These are phyloP conservation scores for Dianthus caryophyllus DNA, from an alignment of 148 eudicot genomes.

Conservation along the genomic window DNA sequence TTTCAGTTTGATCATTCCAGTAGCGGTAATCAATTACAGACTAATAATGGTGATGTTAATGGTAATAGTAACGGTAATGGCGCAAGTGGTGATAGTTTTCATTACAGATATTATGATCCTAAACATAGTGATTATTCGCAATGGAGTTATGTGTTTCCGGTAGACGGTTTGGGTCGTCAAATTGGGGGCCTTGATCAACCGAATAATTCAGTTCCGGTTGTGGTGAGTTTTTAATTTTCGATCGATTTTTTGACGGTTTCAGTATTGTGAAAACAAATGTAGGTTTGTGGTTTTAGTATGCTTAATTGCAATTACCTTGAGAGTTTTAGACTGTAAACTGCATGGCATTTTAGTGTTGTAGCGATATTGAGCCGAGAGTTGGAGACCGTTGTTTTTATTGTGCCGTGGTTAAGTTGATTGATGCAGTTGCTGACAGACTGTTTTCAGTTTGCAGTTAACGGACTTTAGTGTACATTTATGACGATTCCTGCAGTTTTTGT, in stretches of 20 bases:
- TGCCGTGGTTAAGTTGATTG: too few relatives aligned
- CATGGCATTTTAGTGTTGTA: neutral
- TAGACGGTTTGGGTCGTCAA: constrained; percentile 36
- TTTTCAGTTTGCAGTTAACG: too few relatives aligned
- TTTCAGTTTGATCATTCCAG: constrained; percentile 27
- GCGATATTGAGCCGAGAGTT: too few relatives aligned
- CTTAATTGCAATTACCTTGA: neutral
- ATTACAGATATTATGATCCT: constrained; percentile 20
- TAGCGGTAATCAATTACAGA: constrained; percentile 9
- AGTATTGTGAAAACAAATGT: constrained; percentile 7
- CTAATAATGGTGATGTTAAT: constrained; percentile 6
- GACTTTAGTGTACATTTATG: too few relatives aligned
- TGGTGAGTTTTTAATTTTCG: constrained; percentile 30
- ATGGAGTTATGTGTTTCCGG: constrained; percentile 28
- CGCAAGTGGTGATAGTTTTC: constrained; percentile 17
- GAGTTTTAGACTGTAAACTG: neutral
- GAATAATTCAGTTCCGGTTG: constrained; percentile 26
- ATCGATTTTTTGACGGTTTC: neutral
- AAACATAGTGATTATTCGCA: constrained; percentile 18
- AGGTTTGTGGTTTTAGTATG: neutral
- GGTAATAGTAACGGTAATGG: constrained; percentile 15
- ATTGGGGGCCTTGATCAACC: constrained; percentile 36
- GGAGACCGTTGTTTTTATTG: too few relatives aligned
- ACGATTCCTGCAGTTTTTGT: too few relatives aligned
- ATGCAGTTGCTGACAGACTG: too few relatives aligned